phyloP scores from a whole-genome alignment of 164 flowering plant species.

The Euptelea pleiosperma region DNA sequence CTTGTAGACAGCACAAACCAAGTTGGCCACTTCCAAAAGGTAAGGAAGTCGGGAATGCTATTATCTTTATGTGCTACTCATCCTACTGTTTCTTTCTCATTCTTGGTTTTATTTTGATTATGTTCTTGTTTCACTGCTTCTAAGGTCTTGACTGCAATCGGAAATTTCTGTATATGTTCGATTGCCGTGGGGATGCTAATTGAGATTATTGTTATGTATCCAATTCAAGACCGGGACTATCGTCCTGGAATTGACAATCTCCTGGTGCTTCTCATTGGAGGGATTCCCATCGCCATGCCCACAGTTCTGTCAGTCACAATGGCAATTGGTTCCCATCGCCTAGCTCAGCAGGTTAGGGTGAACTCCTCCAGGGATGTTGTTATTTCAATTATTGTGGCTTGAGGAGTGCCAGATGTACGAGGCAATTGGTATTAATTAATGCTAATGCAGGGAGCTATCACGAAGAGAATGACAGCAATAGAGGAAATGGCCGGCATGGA shows the following conservation, averaged over 20 bases:
- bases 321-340: conserved; percentile 75
- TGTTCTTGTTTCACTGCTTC: conserved; percentile 9
- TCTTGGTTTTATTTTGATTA: neutral
- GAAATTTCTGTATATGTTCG: conserved; percentile 74
- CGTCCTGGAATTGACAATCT: conserved; percentile 72
- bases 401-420: neutral
- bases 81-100: neutral
- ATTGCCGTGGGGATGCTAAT: conserved; percentile 71
- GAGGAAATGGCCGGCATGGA: conserved; percentile 99
- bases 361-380: neutral
- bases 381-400: conserved; percentile 2
- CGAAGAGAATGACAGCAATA: conserved; percentile 96
- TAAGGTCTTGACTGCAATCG: conserved; percentile 75
- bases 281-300: conserved; percentile 82
- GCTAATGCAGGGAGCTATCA: conserved; percentile 79
- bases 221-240: conserved; percentile 54
- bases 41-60: neutral
- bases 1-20: conserved; percentile 40
- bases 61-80: neutral
- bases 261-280: conserved; percentile 65
- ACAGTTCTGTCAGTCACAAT: conserved; percentile 73
- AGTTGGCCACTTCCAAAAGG: conserved; percentile 45
- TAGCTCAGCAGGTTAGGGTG: conserved; percentile 54
- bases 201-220: conserved; percentile 73
- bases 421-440: neutral